A percentile compares a stretch with the other conserved stretches of the same genome.
These are phyloP conservation scores for Aspergillus chevalieri DNA, from an alignment of 2,329 filamentous ascomycete species.

Conservation along the genomic window DNA sequence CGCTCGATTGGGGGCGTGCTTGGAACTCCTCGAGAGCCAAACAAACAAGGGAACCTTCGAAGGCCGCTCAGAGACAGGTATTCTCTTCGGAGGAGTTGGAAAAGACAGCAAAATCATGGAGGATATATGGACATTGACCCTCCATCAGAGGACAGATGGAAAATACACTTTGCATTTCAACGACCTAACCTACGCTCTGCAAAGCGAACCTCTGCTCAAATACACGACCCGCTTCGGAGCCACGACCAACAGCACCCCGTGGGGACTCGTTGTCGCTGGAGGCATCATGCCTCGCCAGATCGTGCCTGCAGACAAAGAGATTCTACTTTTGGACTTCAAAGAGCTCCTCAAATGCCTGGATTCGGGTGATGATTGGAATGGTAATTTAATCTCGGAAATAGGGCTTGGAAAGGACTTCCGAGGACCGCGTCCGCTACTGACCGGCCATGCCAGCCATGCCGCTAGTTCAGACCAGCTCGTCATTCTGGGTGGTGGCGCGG, in stretches of 20 bases:
- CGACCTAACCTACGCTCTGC: slow-evolving; percentile 20
- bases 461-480: slow-evolving; percentile 48
- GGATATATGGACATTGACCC: slow-evolving; percentile 60
- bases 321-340: slow-evolving; percentile 38
- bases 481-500: slow-evolving; percentile 72
- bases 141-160: slow-evolving; percentile 39
- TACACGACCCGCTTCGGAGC: slow-evolving; percentile 47
- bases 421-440: slow-evolving; percentile 58
- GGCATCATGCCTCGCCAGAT: slow-evolving; percentile 40
- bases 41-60: too few species aligned
- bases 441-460: slow-evolving; percentile 58
- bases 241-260: slow-evolving; percentile 40
- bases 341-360: slow-evolving; percentile 14
- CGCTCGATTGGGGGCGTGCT: slow-evolving; percentile 52
- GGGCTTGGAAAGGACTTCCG: slow-evolving; percentile 19
- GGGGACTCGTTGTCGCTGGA: slow-evolving; percentile 47
- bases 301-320: slow-evolving; percentile 46
- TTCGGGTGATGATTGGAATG: slow-evolving; percentile 14
- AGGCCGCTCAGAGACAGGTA: slow-evolving; percentile 39
- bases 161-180: slow-evolving; percentile 18
- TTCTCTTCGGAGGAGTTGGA: slow-evolving; percentile 67
- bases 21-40: slow-evolving; percentile 26
- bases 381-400: slow-evolving; percentile 22
- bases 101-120: slow-evolving; percentile 57
- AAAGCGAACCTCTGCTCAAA: slow-evolving; percentile 20